Base-by-base conservation (phyloP, 1,284 basidiomycete species). In the Spongiforma sp. region DNA sequence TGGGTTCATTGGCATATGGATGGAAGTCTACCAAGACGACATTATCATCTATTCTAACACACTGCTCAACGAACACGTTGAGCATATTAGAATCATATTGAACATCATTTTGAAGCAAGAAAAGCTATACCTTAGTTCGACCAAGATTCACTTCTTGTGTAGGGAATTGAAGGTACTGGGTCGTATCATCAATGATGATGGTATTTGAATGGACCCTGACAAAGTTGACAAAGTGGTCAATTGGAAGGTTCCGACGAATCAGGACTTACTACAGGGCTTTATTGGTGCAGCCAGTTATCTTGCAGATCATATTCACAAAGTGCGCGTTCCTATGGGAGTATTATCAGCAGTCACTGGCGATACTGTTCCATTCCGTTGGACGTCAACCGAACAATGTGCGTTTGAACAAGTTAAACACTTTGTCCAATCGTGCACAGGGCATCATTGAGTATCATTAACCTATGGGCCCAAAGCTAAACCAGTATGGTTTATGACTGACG, bases 131-230 rank as follows among this genome's bases (percentile, higher is more conserved):
- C 67, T 80, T 0, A 68, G 68, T 10, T n/a, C n/a, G n/a, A n/a
- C n/a, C n/a, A n/a, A n/a, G n/a, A n/a, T n/a, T n/a, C n/a, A n/a
- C n/a, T n/a, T 50, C 15, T 28, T 30, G 14, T 50, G 48, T 28
- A 50, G 30, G 15, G 48, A 50, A 30, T 48, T 79, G 57, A 69
- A 71, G 6, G 53, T 81, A 0, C 65, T 82, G 0, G 81, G 81
- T 0, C 71, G 69, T 0, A 62, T 81, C 0, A 68, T 83, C 2
- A 70, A 75, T 15, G 58, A 75, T 10, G 53, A 76, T 0, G 80
- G 80, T 0, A 81, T 83, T 28, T 57, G 65, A 0, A 80, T 81
- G 72, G 80, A 82, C 33, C 71, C 74, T 0, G 68, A 76, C 28
- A 82, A 82, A 39, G 76, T 83, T 0, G 70, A 77, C n/a, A 5